Evolutionary conservation across 2,329 filamentous ascomycete genomes (phyloP).

Genomic region (Mycosphaerella sp.): DNA sequence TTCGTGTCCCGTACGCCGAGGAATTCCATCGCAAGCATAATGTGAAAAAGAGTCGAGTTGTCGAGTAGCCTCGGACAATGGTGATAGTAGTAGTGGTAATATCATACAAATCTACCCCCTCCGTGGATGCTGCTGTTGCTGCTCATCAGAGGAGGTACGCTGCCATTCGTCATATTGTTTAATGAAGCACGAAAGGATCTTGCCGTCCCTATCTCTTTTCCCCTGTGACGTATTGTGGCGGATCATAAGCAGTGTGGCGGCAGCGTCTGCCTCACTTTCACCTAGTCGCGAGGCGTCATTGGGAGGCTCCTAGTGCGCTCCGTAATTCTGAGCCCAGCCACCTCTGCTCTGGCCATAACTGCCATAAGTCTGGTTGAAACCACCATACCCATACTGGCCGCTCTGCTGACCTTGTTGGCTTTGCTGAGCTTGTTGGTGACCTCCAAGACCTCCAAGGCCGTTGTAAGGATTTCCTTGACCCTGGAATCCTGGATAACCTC

Average conservation of each 20-base stretch:
- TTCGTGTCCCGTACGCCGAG: constrained; percentile 6
- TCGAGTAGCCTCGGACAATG: not conserved
- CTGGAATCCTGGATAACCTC: constrained; percentile 48
- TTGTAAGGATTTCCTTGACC: constrained; percentile 47
- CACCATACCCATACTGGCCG: constrained; percentile 32
- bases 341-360: constrained; percentile 27
- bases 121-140: too few species aligned
- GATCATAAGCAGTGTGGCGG: too few species aligned
- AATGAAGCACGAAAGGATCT: too few species aligned
- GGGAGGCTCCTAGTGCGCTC: constrained; percentile 19
- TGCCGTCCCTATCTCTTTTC: too few species aligned
- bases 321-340: constrained; percentile 34
- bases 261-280: not conserved
- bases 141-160: too few species aligned
- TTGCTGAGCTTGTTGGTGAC: constrained; percentile 41
- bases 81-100: not conserved
- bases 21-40: not conserved
- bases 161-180: too few species aligned
- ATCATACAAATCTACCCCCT: not conserved
- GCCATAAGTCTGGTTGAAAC: constrained; percentile 33
- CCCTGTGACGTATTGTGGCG: too few species aligned
- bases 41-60: constrained; percentile 6
- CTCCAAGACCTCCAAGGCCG: constrained; percentile 47
- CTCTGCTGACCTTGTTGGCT: constrained; percentile 38
- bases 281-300: not conserved